Percentiles rank a stretch among this genome's conserved stretches.
Evolutionary conservation across 2,329 filamentous ascomycete species (phyloP).

Genomic region (Nothopassalora personata): DNA sequence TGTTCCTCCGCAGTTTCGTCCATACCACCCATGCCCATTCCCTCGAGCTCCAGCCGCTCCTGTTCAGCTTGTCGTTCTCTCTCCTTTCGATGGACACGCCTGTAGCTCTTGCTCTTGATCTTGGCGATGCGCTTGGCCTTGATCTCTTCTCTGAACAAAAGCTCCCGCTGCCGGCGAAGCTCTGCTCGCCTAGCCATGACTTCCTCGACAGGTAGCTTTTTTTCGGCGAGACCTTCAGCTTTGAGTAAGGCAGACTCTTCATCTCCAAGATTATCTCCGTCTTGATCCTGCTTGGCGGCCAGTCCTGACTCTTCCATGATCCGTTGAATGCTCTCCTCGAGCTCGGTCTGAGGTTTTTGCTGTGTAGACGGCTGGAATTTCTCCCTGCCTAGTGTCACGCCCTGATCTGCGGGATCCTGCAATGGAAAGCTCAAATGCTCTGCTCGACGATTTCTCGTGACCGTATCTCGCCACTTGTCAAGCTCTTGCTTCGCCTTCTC

Average conservation of each 20-base stretch:
- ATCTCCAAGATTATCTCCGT: slow-evolving; percentile 50
- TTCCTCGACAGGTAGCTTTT: slow-evolving; percentile 67
- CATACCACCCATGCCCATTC: slow-evolving; percentile 54
- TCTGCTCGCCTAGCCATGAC: slow-evolving; percentile 67
- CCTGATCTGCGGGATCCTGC: slow-evolving; percentile 59
- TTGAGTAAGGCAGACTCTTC: slow-evolving; percentile 62
- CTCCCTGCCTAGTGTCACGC: slow-evolving; percentile 56
- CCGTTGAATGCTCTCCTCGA: slow-evolving; percentile 78
- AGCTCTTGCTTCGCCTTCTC: slow-evolving; percentile 88
- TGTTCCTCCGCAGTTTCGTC: slow-evolving; percentile 59
- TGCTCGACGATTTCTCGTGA: slow-evolving; percentile 86
- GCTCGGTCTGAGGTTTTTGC: slow-evolving; percentile 65
- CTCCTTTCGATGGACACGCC: slow-evolving; percentile 82
- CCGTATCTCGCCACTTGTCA: slow-evolving; percentile 87
- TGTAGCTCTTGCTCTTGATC: slow-evolving; percentile 96
- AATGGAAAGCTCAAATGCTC: slow-evolving; percentile 88
- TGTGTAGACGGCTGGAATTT: slow-evolving; percentile 55
- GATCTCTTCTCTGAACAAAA: slow-evolving; percentile 82
- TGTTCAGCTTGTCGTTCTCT: slow-evolving; percentile 54
- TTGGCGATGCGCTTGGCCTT: slow-evolving; percentile 92
- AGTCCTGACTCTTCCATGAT: slow-evolving; percentile 89
- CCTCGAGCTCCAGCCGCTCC: slow-evolving; percentile 52
- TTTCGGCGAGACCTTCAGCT: slow-evolving; percentile 63
- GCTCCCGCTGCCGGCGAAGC: slow-evolving; percentile 72
- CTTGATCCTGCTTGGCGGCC: slow-evolving; percentile 42